Evolutionary conservation across 2,329 filamentous ascomycete species (phyloP).

Genomic region (Thielaviopsis ethacetica): DNA sequence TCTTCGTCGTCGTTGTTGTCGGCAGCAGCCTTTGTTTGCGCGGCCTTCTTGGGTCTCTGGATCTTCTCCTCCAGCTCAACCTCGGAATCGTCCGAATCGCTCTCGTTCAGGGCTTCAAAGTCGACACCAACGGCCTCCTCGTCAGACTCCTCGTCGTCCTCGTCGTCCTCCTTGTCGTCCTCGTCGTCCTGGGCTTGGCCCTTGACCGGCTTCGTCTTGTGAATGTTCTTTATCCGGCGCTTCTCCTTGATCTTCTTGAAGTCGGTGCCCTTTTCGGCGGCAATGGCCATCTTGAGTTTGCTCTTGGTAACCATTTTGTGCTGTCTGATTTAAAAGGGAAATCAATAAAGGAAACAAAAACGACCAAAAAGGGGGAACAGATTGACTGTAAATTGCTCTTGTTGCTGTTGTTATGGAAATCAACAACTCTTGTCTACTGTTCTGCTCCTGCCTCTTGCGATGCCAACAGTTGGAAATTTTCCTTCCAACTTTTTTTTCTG

Average conservation of each 20-base stretch:
- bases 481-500: conserved; percentile 10
- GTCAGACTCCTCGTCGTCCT: conserved; percentile 21
- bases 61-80: conserved; percentile 64
- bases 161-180: conserved; percentile 18
- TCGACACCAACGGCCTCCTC: conserved; percentile 23
- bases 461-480: conserved; percentile 7
- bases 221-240: conserved; percentile 30
- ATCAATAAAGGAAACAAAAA: neutral
- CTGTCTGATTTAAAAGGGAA: neutral
- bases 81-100: conserved; percentile 50
- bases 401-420: neutral
- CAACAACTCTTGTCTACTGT: neutral
- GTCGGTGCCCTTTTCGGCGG: conserved; percentile 37
- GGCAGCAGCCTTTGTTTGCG: conserved; percentile 20
- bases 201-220: conserved; percentile 21
- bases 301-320: conserved; percentile 27
- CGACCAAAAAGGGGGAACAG: neutral
- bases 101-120: conserved; percentile 41
- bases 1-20: conserved; percentile 31
- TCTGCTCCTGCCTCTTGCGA: neutral
- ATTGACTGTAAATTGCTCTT: neutral
- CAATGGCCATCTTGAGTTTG: conserved; percentile 37
- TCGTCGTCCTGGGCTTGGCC: conserved; percentile 13
- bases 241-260: conserved; percentile 34
- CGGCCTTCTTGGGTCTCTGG: conserved; percentile 27